These are phyloP conservation scores for Tulasnella sp. DNA, from an alignment of 768 basidiomycete species.

Conservation along the genomic window DNA sequence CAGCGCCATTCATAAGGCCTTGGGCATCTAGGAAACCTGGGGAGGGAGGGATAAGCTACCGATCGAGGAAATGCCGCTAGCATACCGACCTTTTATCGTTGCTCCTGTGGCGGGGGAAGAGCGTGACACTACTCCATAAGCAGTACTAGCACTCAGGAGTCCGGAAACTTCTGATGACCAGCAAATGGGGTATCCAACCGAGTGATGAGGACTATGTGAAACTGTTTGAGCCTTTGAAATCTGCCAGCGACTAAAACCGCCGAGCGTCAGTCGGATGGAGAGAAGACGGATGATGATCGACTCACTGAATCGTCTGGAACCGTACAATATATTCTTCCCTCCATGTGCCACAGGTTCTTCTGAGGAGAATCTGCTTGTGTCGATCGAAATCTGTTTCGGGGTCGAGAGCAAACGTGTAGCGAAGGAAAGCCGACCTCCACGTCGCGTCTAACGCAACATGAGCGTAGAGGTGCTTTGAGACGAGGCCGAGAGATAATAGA, in stretches of 20 bases:
- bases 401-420: conserved; percentile 64
- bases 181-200: conserved; percentile 60
- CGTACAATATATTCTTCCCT: conserved; percentile 67
- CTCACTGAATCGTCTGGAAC: conserved; percentile 59
- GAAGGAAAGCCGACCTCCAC: conserved; percentile 75
- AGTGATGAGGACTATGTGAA: conserved; percentile 66
- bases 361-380: conserved; percentile 54
- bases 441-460: conserved; percentile 80
- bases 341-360: conserved; percentile 65
- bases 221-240: conserved; percentile 62
- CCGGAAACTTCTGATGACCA: conserved; percentile 56
- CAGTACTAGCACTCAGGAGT: conserved; percentile 64
- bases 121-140: conserved; percentile 72
- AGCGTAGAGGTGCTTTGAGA: conserved; percentile 56
- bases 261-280: neutral
- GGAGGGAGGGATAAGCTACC: neutral
- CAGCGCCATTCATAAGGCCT: conserved; percentile 59
- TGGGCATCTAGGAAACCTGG: conserved; percentile 67
- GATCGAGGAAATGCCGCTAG: neutral
- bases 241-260: conserved; percentile 64
- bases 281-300: neutral
- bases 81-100: conserved; percentile 51
- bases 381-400: conserved; percentile 58
- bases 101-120: conserved; percentile 72
- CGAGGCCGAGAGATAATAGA: conserved; percentile 60